Evolutionary conservation across 1,284 basidiomycete genomes (phyloP).

Genomic region (Stygiomarasmius scandens): DNA sequence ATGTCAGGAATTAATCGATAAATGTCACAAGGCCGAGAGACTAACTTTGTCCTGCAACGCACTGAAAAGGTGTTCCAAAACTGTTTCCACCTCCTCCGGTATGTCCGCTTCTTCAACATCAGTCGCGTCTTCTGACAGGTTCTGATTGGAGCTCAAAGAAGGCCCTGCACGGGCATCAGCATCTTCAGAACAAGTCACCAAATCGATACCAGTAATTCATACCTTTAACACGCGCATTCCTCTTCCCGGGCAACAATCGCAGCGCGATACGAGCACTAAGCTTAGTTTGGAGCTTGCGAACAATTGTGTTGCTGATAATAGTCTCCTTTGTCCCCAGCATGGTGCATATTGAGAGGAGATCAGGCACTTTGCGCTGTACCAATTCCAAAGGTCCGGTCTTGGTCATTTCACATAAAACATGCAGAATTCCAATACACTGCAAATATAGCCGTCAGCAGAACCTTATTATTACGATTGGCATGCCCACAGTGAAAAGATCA

Average conservation of each 20-base stretch:
- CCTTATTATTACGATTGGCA: neutral
- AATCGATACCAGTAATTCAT: constrained; percentile 18
- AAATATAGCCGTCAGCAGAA: neutral
- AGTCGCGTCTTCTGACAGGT: constrained; percentile 10
- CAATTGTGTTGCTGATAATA: constrained; percentile 58
- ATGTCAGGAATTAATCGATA: neutral
- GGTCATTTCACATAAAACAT: constrained; percentile 73
- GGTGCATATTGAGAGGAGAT: constrained; percentile 47
- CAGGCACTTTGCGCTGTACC: constrained; percentile 44
- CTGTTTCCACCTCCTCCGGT: constrained; percentile 78
- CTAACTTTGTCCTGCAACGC: constrained; percentile 82
- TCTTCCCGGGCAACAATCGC: constrained; percentile 59
- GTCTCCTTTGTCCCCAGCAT: constrained; percentile 40
- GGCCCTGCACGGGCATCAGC: neutral
- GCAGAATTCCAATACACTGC: constrained; percentile 72
- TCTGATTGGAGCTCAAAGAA: constrained; percentile 24
- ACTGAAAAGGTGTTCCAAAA: constrained; percentile 77
- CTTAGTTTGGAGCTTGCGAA: constrained; percentile 71
- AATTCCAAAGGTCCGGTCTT: constrained; percentile 68
- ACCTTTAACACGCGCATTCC: constrained; percentile 44
- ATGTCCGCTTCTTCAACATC: constrained; percentile 65
- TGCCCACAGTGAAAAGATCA: constrained; percentile 57
- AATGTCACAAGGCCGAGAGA: constrained; percentile 4
- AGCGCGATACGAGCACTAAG: constrained; percentile 64
- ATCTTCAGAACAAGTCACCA: neutral